Evolutionary conservation across 164 flowering plant genomes (phyloP).

Genomic region (Kingdonia uniflora): DNA sequence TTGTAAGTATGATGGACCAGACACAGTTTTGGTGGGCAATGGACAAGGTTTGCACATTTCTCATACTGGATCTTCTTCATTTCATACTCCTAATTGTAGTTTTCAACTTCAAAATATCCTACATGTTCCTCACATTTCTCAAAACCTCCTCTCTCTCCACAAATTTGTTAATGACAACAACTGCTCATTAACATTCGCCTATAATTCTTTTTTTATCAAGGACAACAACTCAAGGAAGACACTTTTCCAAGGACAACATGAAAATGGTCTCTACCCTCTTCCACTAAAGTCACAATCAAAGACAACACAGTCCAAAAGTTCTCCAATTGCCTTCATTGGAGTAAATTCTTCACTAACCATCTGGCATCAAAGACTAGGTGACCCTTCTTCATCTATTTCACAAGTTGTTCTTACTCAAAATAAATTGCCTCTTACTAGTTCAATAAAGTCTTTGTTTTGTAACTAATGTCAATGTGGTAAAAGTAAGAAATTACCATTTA

Average conservation of each 20-base stretch:
- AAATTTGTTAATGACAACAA: neutral
- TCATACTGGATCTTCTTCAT: slow-evolving; percentile 2
- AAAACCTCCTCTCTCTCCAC: neutral
- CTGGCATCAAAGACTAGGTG: neutral
- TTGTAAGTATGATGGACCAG: neutral
- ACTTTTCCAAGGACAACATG: slow-evolving; percentile 1
- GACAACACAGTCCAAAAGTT: neutral
- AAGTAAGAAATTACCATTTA: neutral
- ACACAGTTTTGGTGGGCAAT: slow-evolving; percentile 1
- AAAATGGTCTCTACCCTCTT: neutral
- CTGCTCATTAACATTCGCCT: neutral
- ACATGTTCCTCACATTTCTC: neutral
- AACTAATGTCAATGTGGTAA: neutral
- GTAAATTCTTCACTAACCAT: neutral
- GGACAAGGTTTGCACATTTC: slow-evolving; percentile 2
- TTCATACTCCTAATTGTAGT: neutral
- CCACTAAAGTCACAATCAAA: no score
- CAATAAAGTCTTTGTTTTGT: neutral
- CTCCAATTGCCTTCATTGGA: neutral
- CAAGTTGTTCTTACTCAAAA: neutral
- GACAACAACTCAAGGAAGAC: neutral
- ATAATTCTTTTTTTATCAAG: neutral
- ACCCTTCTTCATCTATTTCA: neutral
- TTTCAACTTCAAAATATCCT: neutral
- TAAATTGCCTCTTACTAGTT: neutral